These are phyloP conservation scores for Recurvomyces mirabilis DNA, from an alignment of 495 filamentous ascomycete genomes.

Conservation along the genomic window DNA sequence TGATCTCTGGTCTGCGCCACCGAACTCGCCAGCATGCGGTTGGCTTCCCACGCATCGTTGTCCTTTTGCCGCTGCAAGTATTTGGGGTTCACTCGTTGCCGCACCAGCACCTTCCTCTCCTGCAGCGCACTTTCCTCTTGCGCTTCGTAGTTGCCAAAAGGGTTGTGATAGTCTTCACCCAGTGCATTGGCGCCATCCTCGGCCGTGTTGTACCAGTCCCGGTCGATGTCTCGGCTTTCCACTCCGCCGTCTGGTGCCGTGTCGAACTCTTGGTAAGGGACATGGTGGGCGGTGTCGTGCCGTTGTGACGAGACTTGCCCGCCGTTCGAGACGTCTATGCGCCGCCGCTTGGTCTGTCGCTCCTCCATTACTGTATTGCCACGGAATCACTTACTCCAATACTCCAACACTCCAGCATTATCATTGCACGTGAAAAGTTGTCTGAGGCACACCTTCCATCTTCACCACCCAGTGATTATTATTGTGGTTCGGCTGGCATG, in stretches of 20 bases:
- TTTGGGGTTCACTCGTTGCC: constrained; percentile 48
- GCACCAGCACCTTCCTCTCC: constrained; percentile 61
- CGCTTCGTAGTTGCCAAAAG: constrained; percentile 57
- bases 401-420: no score
- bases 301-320: no score
- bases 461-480: no score
- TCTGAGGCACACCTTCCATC: no score
- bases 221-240: constrained; percentile 60
- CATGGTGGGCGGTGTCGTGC: no score
- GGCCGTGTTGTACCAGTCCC: constrained; percentile 68
- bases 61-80: constrained; percentile 81
- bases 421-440: no score
- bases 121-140: constrained; percentile 58
- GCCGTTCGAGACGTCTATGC: no score
- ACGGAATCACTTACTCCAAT: no score
- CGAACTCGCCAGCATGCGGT: constrained; percentile 93
- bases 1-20: constrained; percentile 83
- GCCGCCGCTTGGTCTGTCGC: no score
- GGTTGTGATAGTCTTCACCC: constrained; percentile 64
- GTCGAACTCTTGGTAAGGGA: constrained; percentile 26
- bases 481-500: no score
- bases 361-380: no score
- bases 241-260: constrained; percentile 28
- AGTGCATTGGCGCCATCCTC: constrained; percentile 69
- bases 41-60: constrained; percentile 94